Conservation (phyloP, 202 grass and related monocot genomes). For the Hordeum pubiflorum region DNA sequence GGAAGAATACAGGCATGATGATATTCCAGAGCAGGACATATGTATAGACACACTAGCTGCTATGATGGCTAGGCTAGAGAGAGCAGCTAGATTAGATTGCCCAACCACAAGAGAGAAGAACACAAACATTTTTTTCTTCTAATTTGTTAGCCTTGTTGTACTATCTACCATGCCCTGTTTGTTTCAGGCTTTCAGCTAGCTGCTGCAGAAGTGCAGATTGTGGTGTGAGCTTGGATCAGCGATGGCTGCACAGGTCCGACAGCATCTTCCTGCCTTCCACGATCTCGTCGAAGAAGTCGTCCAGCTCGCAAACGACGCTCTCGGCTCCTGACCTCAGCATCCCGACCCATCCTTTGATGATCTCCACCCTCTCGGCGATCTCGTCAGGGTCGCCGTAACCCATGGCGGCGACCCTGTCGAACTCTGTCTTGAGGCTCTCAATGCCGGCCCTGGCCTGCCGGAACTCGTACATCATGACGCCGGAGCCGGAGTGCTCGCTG, state of each 20-base stretch:
- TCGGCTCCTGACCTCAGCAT: slow-evolving; percentile 47
- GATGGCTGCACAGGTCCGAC: slow-evolving; percentile 60
- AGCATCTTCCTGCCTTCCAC: slow-evolving; percentile 73
- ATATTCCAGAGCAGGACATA: neutral
- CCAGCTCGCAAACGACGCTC: slow-evolving; percentile 29
- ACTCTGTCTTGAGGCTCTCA: slow-evolving; percentile 46
- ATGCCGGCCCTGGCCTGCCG: slow-evolving; percentile 30
- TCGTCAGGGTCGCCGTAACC: neutral
- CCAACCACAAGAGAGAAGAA: neutral
- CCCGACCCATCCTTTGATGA: slow-evolving; percentile 37
- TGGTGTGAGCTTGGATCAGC: slow-evolving; percentile 22
- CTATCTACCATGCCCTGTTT: slow-evolving; percentile 24
- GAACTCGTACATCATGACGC: slow-evolving; percentile 62
- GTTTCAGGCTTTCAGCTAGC: neutral
- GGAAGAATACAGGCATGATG: slow-evolving; percentile 19
- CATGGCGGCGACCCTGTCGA: slow-evolving; percentile 16
- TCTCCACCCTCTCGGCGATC: slow-evolving; percentile 31
- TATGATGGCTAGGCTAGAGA: slow-evolving; percentile 6
- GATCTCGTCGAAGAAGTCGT: slow-evolving; percentile 71
- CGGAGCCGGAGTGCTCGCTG: neutral
- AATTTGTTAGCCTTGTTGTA: slow-evolving; percentile 2
- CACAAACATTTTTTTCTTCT: neutral
- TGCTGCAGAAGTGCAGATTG: neutral
- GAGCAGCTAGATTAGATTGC: neutral
- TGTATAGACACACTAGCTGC: slow-evolving; percentile 14